These are phyloP conservation scores for Polytrichum formosum DNA, from an alignment of 225 moss, liverwort and hornwort species.

Conservation along the genomic window DNA sequence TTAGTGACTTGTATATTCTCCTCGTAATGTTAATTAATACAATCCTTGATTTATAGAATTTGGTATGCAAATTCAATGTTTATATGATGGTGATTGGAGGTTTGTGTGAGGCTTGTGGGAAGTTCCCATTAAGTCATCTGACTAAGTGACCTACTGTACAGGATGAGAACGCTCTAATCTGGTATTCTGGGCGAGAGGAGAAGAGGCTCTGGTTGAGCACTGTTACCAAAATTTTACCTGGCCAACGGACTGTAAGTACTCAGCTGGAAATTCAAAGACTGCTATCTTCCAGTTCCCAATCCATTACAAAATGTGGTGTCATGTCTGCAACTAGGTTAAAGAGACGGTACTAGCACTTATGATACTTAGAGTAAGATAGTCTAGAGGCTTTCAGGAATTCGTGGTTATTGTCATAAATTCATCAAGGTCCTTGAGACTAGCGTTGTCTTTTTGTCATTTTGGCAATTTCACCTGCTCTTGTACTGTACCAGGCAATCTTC, in stretches of 20 bases:
- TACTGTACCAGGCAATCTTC: slow-evolving; percentile 70
- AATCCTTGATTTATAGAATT: not conserved
- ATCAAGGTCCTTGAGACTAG: no score
- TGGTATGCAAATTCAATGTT: not conserved
- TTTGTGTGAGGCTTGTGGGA: no score
- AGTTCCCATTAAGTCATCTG: not conserved
- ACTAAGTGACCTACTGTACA: slow-evolving; percentile 23
- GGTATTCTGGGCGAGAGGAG: slow-evolving; percentile 96
- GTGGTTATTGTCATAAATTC: no score
- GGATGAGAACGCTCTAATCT: slow-evolving; percentile 91
- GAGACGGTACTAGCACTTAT: not conserved
- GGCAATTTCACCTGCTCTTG: not conserved
- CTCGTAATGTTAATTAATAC: no score
- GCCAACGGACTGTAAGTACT: slow-evolving; percentile 92
- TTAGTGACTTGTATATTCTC: no score
- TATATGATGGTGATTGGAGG: no score
- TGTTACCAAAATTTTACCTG: slow-evolving; percentile 76
- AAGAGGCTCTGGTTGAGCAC: slow-evolving; percentile 85
- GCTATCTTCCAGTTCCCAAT: no score
- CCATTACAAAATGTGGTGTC: not conserved
- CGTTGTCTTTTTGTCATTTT: not conserved
- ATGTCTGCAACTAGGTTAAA: not conserved
- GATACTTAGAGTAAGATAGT: no score
- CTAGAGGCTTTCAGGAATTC: no score
- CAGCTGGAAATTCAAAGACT: not conserved